Base-by-base conservation (phyloP, 129 eudicot species). In the Flaveria linearis region DNA sequence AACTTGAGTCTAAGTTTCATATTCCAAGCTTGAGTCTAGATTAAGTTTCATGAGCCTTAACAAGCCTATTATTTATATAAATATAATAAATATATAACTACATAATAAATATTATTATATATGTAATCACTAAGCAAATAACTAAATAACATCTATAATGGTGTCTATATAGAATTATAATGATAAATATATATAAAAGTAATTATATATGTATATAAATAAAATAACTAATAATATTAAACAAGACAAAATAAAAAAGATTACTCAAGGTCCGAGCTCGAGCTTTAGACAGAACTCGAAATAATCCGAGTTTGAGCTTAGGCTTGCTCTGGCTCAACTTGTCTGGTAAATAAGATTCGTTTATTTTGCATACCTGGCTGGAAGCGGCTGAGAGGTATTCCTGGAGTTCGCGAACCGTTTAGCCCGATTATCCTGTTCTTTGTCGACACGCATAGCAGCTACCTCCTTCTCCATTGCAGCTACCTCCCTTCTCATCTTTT, bases 401-500 rank as follows among this genome's bases (percentile, higher is more conserved):
- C 82, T 87, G 33, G 90, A 61, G 82, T 77, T 83, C 39, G 83
- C 92, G 57, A 88, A 86, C 43, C 98, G 80, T 69, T 85, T 93
- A 47, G 93, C 88, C 74, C 87, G 87, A 58, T 76, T 90, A 73
- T 93, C 98, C 58, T 93, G 96, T 67, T 94, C 98, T 80, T 94
- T 94, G 50, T 94, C 93, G 0, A 86, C 88, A 26, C 95, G 97
- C 93, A 93, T 93, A 4, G 95, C 96, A 87, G 96, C 88, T 66
- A 89, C 93, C 78, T 85, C 94, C 87, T 92, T 92, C 90, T 92
- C 97, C 96, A 92, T 89, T 42, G 96, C 97, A 89, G 97, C 96
- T 39, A 92, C 96, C 74, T 92, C 96, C 42, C 97, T 84, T 84
- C 97, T 89, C 96, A 89, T 92, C 82, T 87, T 92, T 70, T 89